Evolutionary conservation across 805 yeast genomes (phyloP).

Genomic region (Alloascoidea hylecoeti): DNA sequence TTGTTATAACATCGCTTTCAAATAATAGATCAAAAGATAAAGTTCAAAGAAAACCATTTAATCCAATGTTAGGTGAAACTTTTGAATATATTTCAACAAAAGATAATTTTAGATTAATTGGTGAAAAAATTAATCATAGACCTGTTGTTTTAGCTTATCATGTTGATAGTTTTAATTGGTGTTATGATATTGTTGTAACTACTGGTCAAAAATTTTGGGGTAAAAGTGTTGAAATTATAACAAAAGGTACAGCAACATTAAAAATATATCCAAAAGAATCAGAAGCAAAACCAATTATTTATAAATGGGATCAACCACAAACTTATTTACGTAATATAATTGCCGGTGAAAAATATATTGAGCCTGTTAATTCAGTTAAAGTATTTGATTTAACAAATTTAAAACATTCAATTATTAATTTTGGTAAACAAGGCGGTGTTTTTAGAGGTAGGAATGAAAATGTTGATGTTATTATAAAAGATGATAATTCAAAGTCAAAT

Average conservation of each 20-base stretch:
- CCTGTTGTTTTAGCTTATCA: slow-evolving; percentile 78
- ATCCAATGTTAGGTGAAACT: slow-evolving; percentile 89
- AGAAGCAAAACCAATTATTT: slow-evolving; percentile 48
- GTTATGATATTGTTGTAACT: slow-evolving; percentile 26
- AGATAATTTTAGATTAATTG: slow-evolving; percentile 52
- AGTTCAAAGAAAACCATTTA: slow-evolving; percentile 79
- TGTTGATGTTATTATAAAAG: slow-evolving; percentile 29
- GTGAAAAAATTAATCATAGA: slow-evolving; percentile 81
- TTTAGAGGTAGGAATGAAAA: slow-evolving; percentile 79
- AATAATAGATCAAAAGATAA: slow-evolving; percentile 63
- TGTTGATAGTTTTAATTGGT: slow-evolving; percentile 65
- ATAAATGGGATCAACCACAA: slow-evolving; percentile 73
- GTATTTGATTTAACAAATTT: slow-evolving; percentile 54
- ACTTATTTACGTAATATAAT: slow-evolving; percentile 73
- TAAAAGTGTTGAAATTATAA: slow-evolving; percentile 71
- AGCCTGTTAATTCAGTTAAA: slow-evolving; percentile 61
- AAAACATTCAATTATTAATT: slow-evolving; percentile 52
- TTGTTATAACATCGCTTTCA: slow-evolving; percentile 67
- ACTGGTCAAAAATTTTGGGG: slow-evolving; percentile 94
- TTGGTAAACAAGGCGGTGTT: slow-evolving; percentile 64
- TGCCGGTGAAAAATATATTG: slow-evolving; percentile 91
- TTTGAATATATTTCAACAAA: slow-evolving; percentile 83
- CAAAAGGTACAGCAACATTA: slow-evolving; percentile 55
- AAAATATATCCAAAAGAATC: slow-evolving; percentile 32
- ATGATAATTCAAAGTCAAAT: no score